phyloP scores from a whole-genome alignment of 1,284 basidiomycete species.

The Cryptococcus floricola region DNA sequence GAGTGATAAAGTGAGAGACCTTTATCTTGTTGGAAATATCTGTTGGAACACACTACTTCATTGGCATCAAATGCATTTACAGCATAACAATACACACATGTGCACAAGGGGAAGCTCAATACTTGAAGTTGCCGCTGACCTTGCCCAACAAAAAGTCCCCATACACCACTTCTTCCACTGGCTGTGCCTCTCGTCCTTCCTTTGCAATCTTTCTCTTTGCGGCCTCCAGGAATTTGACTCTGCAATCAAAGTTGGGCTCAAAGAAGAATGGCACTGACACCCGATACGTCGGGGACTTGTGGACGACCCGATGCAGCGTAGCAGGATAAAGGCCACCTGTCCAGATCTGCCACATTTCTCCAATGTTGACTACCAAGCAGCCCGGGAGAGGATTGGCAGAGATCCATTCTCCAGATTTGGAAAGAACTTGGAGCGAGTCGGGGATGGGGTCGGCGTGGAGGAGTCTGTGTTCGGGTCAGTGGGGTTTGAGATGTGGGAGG shows the following conservation, averaged over 20 bases:
- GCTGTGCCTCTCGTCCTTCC: conserved; percentile 11
- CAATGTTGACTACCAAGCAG: conserved; percentile 68
- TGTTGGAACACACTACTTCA: too few species aligned
- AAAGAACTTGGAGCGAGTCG: conserved; percentile 74
- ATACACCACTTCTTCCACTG: conserved; percentile 13
- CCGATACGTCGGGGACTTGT: conserved; percentile 25
- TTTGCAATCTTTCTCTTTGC: conserved; percentile 19
- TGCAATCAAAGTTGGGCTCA: conserved; percentile 32
- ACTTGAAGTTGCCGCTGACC: conserved; percentile 28
- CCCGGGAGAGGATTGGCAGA: conserved; percentile 65
- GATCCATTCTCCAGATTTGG: conserved; percentile 57
- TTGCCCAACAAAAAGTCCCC: conserved; percentile 22
- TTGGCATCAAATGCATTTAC: too few species aligned
- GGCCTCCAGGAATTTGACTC: conserved; percentile 18
- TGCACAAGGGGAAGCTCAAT: conserved; percentile 3
- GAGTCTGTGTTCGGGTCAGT: conserved; percentile 54
- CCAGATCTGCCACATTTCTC: conserved; percentile 52
- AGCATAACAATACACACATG: too few species aligned
- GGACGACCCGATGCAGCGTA: conserved; percentile 34
- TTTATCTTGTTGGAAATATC: too few species aligned
- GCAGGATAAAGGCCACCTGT: conserved; percentile 35
- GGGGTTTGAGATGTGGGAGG: background rate
- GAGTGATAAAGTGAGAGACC: background rate
- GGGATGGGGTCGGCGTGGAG: conserved; percentile 72
- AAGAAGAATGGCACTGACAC: conserved; percentile 39